These are phyloP conservation scores for Hirsutella thompsonii DNA, from an alignment of 2,329 filamentous ascomycete genomes.

Conservation along the genomic window DNA sequence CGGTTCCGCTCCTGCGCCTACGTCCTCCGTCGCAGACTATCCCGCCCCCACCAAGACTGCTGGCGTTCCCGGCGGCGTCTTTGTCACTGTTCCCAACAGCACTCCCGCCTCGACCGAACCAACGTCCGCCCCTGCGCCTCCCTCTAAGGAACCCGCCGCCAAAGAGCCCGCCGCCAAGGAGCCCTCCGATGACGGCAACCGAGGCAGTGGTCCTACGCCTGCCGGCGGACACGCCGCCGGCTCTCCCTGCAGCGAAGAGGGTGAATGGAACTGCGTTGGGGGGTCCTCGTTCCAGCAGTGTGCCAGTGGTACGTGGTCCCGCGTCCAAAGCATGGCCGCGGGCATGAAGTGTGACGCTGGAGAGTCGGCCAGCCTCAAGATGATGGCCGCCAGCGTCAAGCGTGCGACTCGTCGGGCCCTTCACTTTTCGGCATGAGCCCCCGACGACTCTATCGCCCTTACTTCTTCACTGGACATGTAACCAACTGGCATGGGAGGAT, in stretches of 20 bases:
- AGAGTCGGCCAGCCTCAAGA: constrained; percentile 23
- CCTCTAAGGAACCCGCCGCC: no score
- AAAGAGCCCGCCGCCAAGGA: no score
- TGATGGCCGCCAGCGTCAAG: constrained; percentile 12
- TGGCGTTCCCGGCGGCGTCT: constrained; percentile 23
- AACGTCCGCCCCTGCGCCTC: constrained; percentile 7
- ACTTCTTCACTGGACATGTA: background rate
- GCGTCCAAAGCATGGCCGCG: constrained; percentile 23
- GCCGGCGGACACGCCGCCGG: constrained; percentile 24
- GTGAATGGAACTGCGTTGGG: constrained; percentile 39
- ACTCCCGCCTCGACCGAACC: constrained; percentile 7
- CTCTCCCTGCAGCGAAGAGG: constrained; percentile 32
- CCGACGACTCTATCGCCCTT: background rate
- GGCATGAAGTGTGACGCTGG: constrained; percentile 33
- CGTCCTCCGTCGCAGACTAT: constrained; percentile 5
- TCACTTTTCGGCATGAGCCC: constrained; percentile 8
- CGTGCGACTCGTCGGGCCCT: constrained; percentile 14
- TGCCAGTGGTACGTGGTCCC: constrained; percentile 37
- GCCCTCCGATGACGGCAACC: constrained; percentile 2
- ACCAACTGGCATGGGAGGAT: background rate
- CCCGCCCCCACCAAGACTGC: background rate
- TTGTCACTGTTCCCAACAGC: constrained; percentile 18
- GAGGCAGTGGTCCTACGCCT: constrained; percentile 10
- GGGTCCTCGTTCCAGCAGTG: constrained; percentile 41
- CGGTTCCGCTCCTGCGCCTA: constrained; percentile 4